Percentiles rank a stretch among this genome's conserved stretches.
phyloP scores from a whole-genome alignment of 2,329 filamentous ascomycete species.

The Niveomyces coronatus region DNA sequence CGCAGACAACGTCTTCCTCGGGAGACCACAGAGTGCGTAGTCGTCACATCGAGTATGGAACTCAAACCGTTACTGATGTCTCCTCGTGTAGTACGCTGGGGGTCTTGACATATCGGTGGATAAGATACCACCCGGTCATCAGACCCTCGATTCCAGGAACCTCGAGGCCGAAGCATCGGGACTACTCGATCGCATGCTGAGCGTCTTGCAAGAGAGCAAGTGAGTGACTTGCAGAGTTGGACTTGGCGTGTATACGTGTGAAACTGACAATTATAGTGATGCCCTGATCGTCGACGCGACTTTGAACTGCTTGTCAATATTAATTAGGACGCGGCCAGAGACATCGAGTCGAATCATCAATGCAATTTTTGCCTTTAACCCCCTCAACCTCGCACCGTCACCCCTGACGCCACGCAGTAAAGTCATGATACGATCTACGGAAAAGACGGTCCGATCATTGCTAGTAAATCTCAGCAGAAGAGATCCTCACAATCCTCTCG shows the following conservation, averaged over 20 bases:
- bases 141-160: slow-evolving; percentile 65
- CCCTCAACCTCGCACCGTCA: slow-evolving; percentile 66
- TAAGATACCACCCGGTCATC: slow-evolving; percentile 74
- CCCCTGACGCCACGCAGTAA: slow-evolving; percentile 69
- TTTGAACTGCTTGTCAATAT: slow-evolving; percentile 72
- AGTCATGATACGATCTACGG: slow-evolving; percentile 85
- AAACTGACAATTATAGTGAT: slow-evolving; percentile 48
- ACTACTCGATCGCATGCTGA: slow-evolving; percentile 77
- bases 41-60: not conserved
- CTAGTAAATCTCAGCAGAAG: slow-evolving; percentile 78
- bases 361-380: slow-evolving; percentile 83
- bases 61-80: slow-evolving; percentile 14
- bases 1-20: slow-evolving; percentile 77
- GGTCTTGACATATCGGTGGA: slow-evolving; percentile 70
- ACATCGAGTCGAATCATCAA: slow-evolving; percentile 79
- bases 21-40: slow-evolving; percentile 68
- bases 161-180: slow-evolving; percentile 91
- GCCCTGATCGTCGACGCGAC: slow-evolving; percentile 83
- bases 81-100: slow-evolving; percentile 32
- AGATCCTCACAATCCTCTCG: slow-evolving; percentile 68
- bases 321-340: slow-evolving; percentile 72
- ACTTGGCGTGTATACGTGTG: slow-evolving; percentile 1
- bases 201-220: slow-evolving; percentile 77
- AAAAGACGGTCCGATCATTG: slow-evolving; percentile 79
- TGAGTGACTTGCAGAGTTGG: slow-evolving; percentile 31